Evolutionary conservation across 768 basidiomycete genomes (phyloP).

Genomic region (Xerocomus spinulosus): DNA sequence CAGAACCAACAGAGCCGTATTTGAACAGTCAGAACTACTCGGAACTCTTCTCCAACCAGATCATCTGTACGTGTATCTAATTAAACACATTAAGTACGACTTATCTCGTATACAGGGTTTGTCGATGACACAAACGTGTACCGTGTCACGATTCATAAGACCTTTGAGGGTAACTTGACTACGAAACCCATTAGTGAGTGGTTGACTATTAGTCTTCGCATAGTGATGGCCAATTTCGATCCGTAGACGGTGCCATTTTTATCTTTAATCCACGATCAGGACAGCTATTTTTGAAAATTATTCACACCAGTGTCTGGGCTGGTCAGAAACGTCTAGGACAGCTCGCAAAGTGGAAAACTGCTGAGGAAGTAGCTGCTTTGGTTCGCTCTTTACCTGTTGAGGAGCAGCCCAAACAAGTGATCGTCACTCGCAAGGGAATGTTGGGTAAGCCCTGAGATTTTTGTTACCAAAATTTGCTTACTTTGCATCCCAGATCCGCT

Average conservation of each 20-base stretch:
- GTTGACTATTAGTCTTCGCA: neutral
- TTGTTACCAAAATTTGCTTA: neutral
- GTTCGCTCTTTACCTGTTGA: constrained; percentile 98
- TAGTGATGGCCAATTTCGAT: neutral
- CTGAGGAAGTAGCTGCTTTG: constrained; percentile 98
- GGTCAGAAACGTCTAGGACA: constrained; percentile 99
- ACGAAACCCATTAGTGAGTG: constrained; percentile 92
- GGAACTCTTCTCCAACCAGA: constrained; percentile 96
- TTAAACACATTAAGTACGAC: neutral
- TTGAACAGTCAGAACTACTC: constrained; percentile 98
- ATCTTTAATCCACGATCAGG: constrained; percentile 99
- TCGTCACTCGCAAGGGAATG: constrained; percentile 99
- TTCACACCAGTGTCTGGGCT: constrained; percentile 99
- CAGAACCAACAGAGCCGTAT: constrained; percentile 98
- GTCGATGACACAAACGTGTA: constrained; percentile 99
- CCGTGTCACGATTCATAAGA: constrained; percentile 98
- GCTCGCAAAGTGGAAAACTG: constrained; percentile 99
- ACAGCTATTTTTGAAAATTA: constrained; percentile 97
- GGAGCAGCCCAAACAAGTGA: constrained; percentile 99
- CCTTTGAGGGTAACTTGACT: constrained; percentile 99
- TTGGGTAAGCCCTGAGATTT: constrained; percentile 51
- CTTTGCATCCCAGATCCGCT: constrained; percentile 59
- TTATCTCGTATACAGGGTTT: constrained; percentile 61
- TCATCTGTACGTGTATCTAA: constrained; percentile 63
- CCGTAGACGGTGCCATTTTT: constrained; percentile 86